phyloP scores from a whole-genome alignment of 306 rosid species.

The Lathyrus oleraceus region DNA sequence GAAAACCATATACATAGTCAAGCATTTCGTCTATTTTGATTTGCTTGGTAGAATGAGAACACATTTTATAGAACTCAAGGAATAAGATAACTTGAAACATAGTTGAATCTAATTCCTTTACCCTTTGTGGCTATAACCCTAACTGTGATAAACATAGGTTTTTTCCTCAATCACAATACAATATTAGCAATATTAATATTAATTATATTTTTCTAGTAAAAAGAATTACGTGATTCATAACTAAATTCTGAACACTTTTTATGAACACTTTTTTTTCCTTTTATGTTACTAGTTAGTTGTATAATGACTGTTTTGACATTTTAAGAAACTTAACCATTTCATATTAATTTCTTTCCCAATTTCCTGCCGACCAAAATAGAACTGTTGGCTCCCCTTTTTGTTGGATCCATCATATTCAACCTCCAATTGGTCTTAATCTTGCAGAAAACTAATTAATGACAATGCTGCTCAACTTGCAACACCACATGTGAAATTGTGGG shows the following conservation, averaged over 20 bases:
- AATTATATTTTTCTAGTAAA: too few species aligned
- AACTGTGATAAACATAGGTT: neutral
- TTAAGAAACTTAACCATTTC: neutral
- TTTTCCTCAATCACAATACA: too few species aligned
- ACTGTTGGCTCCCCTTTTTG: neutral
- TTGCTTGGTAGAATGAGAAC: neutral
- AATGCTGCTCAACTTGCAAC: neutral
- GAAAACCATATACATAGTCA: neutral
- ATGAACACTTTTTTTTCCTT: neutral
- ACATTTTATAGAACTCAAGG: neutral
- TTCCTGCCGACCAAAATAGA: neutral
- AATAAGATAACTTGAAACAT: conserved; percentile 17
- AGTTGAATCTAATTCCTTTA: conserved; percentile 28
- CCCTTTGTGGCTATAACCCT: neutral
- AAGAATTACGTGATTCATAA: too few species aligned
- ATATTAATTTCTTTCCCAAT: neutral
- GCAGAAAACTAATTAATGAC: neutral
- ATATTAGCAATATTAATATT: too few species aligned
- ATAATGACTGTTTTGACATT: neutral
- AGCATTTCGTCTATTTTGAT: neutral
- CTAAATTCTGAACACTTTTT: too few species aligned
- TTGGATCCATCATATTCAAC: neutral
- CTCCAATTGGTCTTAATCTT: neutral
- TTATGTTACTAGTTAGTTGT: neutral
- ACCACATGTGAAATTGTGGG: neutral